Evolutionary conservation across 2,329 filamentous ascomycete genomes (phyloP).

Genomic region (Emmonsiellopsis sp.): DNA sequence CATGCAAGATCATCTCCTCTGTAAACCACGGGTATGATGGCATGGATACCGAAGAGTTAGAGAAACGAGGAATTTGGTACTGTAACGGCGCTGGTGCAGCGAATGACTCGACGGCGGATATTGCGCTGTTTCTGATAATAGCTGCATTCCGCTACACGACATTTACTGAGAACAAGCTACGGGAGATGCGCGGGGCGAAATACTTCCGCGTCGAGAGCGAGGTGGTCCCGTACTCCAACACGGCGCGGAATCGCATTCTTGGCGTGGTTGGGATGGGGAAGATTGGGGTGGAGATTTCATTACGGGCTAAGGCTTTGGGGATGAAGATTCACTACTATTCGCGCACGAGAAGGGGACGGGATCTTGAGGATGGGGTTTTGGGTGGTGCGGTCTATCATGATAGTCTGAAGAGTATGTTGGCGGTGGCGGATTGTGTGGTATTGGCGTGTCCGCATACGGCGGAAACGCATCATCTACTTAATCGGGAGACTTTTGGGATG

Average conservation of each 20-base stretch:
- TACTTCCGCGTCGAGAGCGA: slow-evolving; percentile 8
- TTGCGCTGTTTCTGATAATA: slow-evolving; percentile 11
- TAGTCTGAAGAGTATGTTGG: slow-evolving; percentile 8
- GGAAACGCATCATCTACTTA: slow-evolving; percentile 62
- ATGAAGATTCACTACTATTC: slow-evolving; percentile 13
- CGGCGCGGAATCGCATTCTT: slow-evolving; percentile 10
- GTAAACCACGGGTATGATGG: slow-evolving; percentile 13
- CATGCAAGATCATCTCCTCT: slow-evolving; percentile 10
- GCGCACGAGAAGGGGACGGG: slow-evolving; percentile 4
- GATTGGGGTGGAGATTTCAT: slow-evolving; percentile 8
- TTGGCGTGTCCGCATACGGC: slow-evolving; percentile 22
- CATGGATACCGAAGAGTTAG: slow-evolving; percentile 12
- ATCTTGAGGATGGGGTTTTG: slow-evolving; percentile 4
- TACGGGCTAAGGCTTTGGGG: slow-evolving; percentile 8
- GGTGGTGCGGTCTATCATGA: slow-evolving; percentile 11
- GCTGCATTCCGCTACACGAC: slow-evolving; percentile 10
- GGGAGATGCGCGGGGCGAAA: slow-evolving; percentile 5
- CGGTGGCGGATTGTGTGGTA: slow-evolving; percentile 11
- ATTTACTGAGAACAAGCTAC: slow-evolving; percentile 9
- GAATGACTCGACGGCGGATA: slow-evolving; percentile 12
- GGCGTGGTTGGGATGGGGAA: slow-evolving; percentile 13
- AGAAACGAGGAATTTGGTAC: slow-evolving; percentile 10
- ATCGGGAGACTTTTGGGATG: slow-evolving; percentile 52
- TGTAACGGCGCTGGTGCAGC: slow-evolving; percentile 11
- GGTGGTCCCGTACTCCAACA: slow-evolving; percentile 4